Percentiles rank a stretch among this genome's conserved stretches.
These are phyloP conservation scores for Russula griseocarnosa DNA, from an alignment of 768 basidiomycete genomes.

Conservation along the genomic window DNA sequence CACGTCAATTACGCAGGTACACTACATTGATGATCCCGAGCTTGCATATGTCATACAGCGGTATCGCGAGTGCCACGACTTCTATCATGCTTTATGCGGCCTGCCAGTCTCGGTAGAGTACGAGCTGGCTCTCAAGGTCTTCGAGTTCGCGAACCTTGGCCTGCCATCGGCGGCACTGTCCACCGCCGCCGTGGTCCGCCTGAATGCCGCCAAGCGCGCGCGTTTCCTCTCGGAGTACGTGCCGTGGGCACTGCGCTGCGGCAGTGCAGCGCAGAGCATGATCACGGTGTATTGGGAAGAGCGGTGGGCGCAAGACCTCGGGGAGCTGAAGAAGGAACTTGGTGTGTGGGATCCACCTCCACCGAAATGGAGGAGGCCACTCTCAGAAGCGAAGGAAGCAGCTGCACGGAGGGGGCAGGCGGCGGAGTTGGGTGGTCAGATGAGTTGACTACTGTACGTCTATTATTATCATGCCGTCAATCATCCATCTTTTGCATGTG, in stretches of 20 bases:
- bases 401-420: slow-evolving; percentile 31
- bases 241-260: slow-evolving; percentile 89
- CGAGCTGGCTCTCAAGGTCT: slow-evolving; percentile 91
- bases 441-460: slow-evolving; percentile 20
- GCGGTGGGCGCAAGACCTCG: slow-evolving; percentile 80
- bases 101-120: slow-evolving; percentile 87
- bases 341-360: slow-evolving; percentile 82
- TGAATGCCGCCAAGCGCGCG: slow-evolving; percentile 44
- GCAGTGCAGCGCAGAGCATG: slow-evolving; percentile 65
- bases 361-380: slow-evolving; percentile 61
- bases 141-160: slow-evolving; percentile 89
- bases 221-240: slow-evolving; percentile 73
- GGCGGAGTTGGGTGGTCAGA: slow-evolving; percentile 8
- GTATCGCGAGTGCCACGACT: slow-evolving; percentile 96
- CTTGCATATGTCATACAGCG: slow-evolving; percentile 97
- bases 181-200: slow-evolving; percentile 72
- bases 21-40: slow-evolving; percentile 91
- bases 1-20: slow-evolving; percentile 54
- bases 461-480: slow-evolving; percentile 13
- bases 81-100: slow-evolving; percentile 89
- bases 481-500: slow-evolving; percentile 16
- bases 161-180: slow-evolving; percentile 85
- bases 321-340: slow-evolving; percentile 81
- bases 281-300: slow-evolving; percentile 96
- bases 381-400: slow-evolving; percentile 58